Evolutionary conservation across 495 filamentous ascomycete genomes (phyloP).

Genomic region (Parathielavia hyrcaniae): DNA sequence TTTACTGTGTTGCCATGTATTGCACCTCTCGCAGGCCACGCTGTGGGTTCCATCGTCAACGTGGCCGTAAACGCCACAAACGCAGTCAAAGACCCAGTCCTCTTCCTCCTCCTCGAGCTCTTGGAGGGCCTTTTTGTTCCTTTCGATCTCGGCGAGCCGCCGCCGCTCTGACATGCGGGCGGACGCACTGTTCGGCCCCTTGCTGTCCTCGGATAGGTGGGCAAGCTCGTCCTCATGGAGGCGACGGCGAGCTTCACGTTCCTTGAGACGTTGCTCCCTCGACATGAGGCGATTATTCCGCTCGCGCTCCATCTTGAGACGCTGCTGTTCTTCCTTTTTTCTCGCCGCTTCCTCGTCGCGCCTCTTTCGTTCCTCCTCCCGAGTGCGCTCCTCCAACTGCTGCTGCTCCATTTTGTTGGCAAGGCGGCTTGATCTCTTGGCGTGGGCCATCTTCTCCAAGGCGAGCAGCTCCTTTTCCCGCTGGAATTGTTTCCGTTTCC

Average conservation of each 20-base stretch:
- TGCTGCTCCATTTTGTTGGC: conserved; percentile 75
- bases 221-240: conserved; percentile 78
- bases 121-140: conserved; percentile 64
- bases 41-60: conserved; percentile 91
- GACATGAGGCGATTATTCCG: conserved; percentile 76
- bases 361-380: conserved; percentile 65
- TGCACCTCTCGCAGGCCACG: conserved; percentile 91
- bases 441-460: conserved; percentile 78
- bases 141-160: conserved; percentile 69
- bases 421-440: conserved; percentile 86
- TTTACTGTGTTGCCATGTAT: conserved; percentile 91
- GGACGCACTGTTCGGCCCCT: conserved; percentile 55
- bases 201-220: conserved; percentile 69
- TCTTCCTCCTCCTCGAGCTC: conserved; percentile 68
- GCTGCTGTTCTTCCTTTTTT: conserved; percentile 60
- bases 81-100: conserved; percentile 92
- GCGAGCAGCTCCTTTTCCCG: conserved; percentile 74
- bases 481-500: conserved; percentile 60
- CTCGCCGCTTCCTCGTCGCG: conserved; percentile 59
- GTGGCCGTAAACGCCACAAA: conserved; percentile 82
- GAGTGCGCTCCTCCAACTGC: conserved; percentile 61
- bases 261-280: conserved; percentile 73
- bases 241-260: conserved; percentile 73
- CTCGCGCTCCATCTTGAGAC: conserved; percentile 62
- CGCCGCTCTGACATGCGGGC: conserved; percentile 71